Base-by-base conservation (phyloP, 2,329 filamentous ascomycete genomes). In the Phyllosticta citrichinensis region DNA sequence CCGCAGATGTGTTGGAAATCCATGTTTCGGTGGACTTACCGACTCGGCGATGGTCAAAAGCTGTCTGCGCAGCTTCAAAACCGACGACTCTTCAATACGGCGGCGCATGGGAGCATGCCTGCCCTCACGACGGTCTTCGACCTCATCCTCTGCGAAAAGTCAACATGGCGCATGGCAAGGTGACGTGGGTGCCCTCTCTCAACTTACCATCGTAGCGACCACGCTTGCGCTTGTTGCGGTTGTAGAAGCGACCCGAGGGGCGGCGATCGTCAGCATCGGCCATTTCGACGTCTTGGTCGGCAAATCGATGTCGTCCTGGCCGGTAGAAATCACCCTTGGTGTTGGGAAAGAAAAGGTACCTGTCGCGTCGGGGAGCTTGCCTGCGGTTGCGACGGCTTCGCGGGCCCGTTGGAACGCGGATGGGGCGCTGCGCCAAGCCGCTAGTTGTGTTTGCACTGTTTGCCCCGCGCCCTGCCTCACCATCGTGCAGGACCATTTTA, bases 121-220 rank as follows among this genome's bases (percentile, higher is more conserved):
- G 55, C 70, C 69, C 40, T 69, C 67, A 53, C 69, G 68, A 51
- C 60, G 60, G 55, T 61, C 60, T 2, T 57, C 55, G 60, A 67
- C 63, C 52, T 72, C 71, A 27, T 71, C 68, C 17, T 59, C 58
- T 57, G 54, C 25, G 47, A n/a, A 30, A n/a, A 9, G 25, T 61
- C 24, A 61, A 40, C 27, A 22, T 14, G n/a, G 20, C 54, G 30
- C 61, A 63, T 40, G 55, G 6, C 27, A 20, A 20, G 14, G 11
- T 5, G 24, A 55, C 2, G 52, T 9, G 14, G 40, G 27, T 51
- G 57, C 61, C 58, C 74, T 9, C 74, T 9, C 33, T 40, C 33
- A 40, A 80, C 79, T 66, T 73, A 92, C 91, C 91, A 88, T 89
- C 82, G 71, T 86, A 87, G 71, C 91, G 83, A 40, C 30, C 30